A percentile compares a stretch with the other conserved stretches of the same genome.
phyloP scores from a whole-genome alignment of 1,284 basidiomycete genomes.

The Boletus holoroseus region DNA sequence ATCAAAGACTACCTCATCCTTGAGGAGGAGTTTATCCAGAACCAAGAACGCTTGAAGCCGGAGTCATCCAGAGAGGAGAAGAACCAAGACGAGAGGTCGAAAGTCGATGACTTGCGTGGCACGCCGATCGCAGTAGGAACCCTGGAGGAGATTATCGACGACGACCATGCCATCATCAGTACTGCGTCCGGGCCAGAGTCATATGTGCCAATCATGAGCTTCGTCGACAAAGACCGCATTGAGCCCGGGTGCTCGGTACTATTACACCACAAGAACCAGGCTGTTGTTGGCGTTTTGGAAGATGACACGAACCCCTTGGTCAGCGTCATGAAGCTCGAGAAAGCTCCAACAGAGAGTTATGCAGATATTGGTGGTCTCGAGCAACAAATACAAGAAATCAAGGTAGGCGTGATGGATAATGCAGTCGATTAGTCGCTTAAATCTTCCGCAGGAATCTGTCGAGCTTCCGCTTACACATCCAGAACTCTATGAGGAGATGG shows the following conservation, averaged over 20 bases:
- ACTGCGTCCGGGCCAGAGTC: conserved; percentile 93
- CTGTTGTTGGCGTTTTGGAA: conserved; percentile 91
- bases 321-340: conserved; percentile 98
- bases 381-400: conserved; percentile 97
- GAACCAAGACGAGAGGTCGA: conserved; percentile 91
- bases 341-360: conserved; percentile 98
- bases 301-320: conserved; percentile 99
- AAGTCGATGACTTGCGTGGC: conserved; percentile 92
- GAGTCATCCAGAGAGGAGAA: conserved; percentile 85
- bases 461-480: conserved; percentile 98
- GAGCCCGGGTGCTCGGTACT: conserved; percentile 96
- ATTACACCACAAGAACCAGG: conserved; percentile 94
- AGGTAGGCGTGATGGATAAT: conserved; percentile 44
- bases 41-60: conserved; percentile 87
- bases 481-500: conserved; percentile 99
- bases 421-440: background rate
- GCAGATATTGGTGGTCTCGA: conserved; percentile 98
- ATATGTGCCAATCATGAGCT: conserved; percentile 98
- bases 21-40: conserved; percentile 97
- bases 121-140: conserved; percentile 97
- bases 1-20: conserved; percentile 98
- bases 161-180: conserved; percentile 98
- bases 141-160: conserved; percentile 98
- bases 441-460: conserved; percentile 78
- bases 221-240: conserved; percentile 97